A percentile compares a stretch with the other conserved stretches of the same genome.
Evolutionary conservation across 768 basidiomycete species (phyloP).

Genomic region (Tephrocybe sp.): DNA sequence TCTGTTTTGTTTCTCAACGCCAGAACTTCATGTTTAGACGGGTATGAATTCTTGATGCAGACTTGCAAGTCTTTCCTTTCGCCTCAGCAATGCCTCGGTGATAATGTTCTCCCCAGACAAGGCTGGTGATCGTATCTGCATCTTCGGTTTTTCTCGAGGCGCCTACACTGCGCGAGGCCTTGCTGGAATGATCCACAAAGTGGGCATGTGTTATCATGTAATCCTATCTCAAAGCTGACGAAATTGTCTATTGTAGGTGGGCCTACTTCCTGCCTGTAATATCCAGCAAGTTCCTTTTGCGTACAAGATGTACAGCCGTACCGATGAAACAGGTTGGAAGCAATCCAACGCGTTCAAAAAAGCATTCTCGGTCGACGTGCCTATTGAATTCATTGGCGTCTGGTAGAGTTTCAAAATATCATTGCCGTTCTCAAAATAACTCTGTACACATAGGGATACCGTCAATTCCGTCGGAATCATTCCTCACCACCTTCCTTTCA

Average conservation of each 20-base stretch:
- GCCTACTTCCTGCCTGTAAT: slow-evolving; percentile 56
- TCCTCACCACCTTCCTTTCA: slow-evolving; percentile 41
- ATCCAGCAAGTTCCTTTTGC: slow-evolving; percentile 57
- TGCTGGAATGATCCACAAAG: slow-evolving; percentile 51
- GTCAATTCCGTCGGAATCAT: slow-evolving; percentile 48
- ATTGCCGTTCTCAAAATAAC: neutral
- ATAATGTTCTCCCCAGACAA: slow-evolving; percentile 28
- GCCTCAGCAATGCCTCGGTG: neutral
- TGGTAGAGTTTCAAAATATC: slow-evolving; percentile 29
- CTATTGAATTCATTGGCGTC: slow-evolving; percentile 49
- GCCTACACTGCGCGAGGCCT: slow-evolving; percentile 47
- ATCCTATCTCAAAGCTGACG: neutral
- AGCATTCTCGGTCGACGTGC: slow-evolving; percentile 41
- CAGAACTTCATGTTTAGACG: slow-evolving; percentile 28
- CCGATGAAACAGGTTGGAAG: slow-evolving; percentile 21
- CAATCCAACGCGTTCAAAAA: slow-evolving; percentile 39
- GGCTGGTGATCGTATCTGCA: slow-evolving; percentile 52
- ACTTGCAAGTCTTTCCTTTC: slow-evolving; percentile 35
- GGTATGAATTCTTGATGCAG: slow-evolving; percentile 60
- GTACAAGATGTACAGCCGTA: slow-evolving; percentile 51
- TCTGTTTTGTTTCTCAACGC: neutral
- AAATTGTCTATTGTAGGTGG: slow-evolving; percentile 31
- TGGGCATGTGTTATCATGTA: slow-evolving; percentile 38
- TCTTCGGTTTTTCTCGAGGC: slow-evolving; percentile 53
- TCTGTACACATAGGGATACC: slow-evolving; percentile 40